Percentiles rank a stretch among this genome's conserved stretches.
Conservation (phyloP, 768 basidiomycete genomes). For the Boletus sensibilis region DNA sequence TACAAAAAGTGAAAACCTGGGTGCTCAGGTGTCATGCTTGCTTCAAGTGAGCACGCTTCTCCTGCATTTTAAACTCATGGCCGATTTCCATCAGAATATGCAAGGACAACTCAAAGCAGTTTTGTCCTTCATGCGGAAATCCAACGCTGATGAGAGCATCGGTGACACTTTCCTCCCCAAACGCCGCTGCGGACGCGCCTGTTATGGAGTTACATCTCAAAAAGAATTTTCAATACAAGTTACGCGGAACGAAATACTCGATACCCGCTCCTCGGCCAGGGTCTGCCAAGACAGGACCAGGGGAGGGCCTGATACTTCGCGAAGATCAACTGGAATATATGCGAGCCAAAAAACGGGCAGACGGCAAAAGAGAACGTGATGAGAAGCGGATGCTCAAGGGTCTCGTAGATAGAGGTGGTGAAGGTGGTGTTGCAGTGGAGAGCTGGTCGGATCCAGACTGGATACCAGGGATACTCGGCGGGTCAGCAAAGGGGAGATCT, state of each 20-base stretch:
- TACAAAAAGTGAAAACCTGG: conserved; percentile 92
- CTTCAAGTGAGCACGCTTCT: conserved; percentile 77
- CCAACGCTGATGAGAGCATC: conserved; percentile 87
- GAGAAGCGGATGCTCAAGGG: conserved; percentile 66
- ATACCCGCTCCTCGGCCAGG: conserved; percentile 91
- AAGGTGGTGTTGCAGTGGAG: conserved; percentile 53
- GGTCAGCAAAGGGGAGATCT: conserved; percentile 65
- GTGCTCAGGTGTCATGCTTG: conserved; percentile 97
- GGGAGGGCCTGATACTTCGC: conserved; percentile 82
- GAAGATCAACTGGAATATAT: conserved; percentile 92
- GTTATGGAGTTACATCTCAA: conserved; percentile 90
- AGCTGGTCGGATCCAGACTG: conserved; percentile 97
- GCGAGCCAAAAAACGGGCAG: conserved; percentile 75
- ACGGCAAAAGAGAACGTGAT: conserved; percentile 72
- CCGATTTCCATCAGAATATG: conserved; percentile 63
- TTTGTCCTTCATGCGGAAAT: conserved; percentile 97
- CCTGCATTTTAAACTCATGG: neutral
- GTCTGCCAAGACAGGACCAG: conserved; percentile 77
- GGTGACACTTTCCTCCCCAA: conserved; percentile 75
- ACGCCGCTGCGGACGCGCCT: conserved; percentile 57
- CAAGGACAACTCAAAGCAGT: conserved; percentile 91
- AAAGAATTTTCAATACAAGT: conserved; percentile 91
- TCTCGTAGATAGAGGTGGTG: conserved; percentile 49
- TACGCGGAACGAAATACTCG: conserved; percentile 88
- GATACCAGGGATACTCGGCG: conserved; percentile 77